Base-by-base conservation (phyloP, 2,329 filamentous ascomycete species). In the Apiospora saccharicola region DNA sequence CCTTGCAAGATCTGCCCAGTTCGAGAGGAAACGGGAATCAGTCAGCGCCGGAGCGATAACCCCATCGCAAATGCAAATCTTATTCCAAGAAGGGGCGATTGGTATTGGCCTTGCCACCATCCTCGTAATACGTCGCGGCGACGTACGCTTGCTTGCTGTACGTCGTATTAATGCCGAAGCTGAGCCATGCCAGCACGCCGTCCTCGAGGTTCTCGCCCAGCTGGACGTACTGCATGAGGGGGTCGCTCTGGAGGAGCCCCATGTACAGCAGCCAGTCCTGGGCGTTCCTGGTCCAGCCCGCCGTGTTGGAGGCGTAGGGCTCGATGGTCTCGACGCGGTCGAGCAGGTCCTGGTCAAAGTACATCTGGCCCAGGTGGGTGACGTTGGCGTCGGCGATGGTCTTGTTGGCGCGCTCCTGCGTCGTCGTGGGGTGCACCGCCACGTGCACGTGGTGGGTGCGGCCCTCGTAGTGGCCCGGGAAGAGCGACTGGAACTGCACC, bases 351-450 rank as follows among this genome's bases (percentile, higher is more conserved):
- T 91, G 87, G 79, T 92, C 89, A 78, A 91, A 90, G 85, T 90
- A 92, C 69, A 90, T 78, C 79, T 93, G 90, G 24, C 90, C 90
- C 51, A 92, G 85, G 81, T 92, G 90, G 10, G 87, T 86, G 72
- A 88, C 85, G 69, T 81, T 83, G 22, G 84, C 83, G 73, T 84
- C 87, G 53, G 81, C 80, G 74, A 89, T 88, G 71, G 86, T 87
- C 77, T 87, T 76, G 77, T 86, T 86, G 26, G 78, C 64, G 49
- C 77, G 74, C 37, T 79, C 72, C 57, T 14, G 16, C 1, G 80
- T 82, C 19, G 81, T 83, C 73, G 82, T 80, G 47, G 79, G 72
- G 78, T 88, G 86, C 3, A 84, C 83, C 71, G 86, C 79, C 68
- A 88, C 78, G 77, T 89, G 87, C 68, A 86, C 86, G 79, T 89